A percentile compares a stretch with the other conserved stretches of the same genome.
These are phyloP conservation scores for Xylaria curta DNA, from an alignment of 495 filamentous ascomycete species.

Conservation along the genomic window DNA sequence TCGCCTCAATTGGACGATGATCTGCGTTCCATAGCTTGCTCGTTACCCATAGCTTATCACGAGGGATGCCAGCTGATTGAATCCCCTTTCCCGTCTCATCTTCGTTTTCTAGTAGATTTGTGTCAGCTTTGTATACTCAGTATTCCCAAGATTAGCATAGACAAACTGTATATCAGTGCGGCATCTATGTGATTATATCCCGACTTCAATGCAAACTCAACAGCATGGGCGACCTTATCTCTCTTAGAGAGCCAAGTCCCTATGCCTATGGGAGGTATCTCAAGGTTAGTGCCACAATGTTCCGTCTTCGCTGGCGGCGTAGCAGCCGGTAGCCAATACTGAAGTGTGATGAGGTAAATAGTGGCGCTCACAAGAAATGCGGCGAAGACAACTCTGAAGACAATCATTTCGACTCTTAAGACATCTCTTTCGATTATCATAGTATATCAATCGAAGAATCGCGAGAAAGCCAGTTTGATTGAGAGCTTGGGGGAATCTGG, in stretches of 20 bases:
- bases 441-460: background rate
- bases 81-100: slow-evolving; percentile 61
- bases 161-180: slow-evolving; percentile 32
- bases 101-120: slow-evolving; percentile 53
- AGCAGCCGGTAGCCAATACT: slow-evolving; percentile 2
- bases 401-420: background rate
- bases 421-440: background rate
- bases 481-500: background rate
- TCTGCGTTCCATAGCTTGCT: slow-evolving; percentile 74
- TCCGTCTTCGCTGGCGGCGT: slow-evolving; percentile 10
- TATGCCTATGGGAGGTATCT: slow-evolving; percentile 56
- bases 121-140: slow-evolving; percentile 49
- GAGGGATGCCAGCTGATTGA: slow-evolving; percentile 59
- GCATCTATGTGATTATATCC: slow-evolving; percentile 69
- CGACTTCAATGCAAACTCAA: slow-evolving; percentile 47
- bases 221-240: slow-evolving; percentile 36
- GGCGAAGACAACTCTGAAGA: background rate
- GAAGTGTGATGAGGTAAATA: slow-evolving; percentile 18
- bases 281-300: background rate
- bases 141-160: background rate
- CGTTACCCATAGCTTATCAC: slow-evolving; percentile 70
- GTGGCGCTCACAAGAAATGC: slow-evolving; percentile 11
- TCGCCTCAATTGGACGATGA: slow-evolving; percentile 68
- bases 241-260: slow-evolving; percentile 53
- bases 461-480: background rate